These are phyloP conservation scores for Arthroderma uncinatum DNA, from an alignment of 2,329 filamentous ascomycete species.

Conservation along the genomic window DNA sequence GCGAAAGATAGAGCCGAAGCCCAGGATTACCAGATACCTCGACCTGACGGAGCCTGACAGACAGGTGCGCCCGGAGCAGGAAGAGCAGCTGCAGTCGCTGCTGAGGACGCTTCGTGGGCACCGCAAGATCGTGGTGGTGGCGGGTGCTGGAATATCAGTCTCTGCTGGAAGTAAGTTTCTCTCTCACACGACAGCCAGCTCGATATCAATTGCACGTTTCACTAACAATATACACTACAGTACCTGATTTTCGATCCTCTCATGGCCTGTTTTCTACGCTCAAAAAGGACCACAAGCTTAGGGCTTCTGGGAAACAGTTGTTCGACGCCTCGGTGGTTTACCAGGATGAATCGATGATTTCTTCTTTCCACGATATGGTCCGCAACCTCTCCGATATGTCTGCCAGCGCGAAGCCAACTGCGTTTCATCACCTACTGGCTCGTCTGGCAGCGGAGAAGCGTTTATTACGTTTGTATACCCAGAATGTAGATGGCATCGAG, in stretches of 20 bases:
- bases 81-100: slow-evolving; percentile 56
- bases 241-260: slow-evolving; percentile 91
- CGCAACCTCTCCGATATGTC: slow-evolving; percentile 73
- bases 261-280: slow-evolving; percentile 79
- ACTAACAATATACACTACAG: slow-evolving; percentile 33
- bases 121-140: slow-evolving; percentile 93
- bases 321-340: slow-evolving; percentile 95
- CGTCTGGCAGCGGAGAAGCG: slow-evolving; percentile 79
- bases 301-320: slow-evolving; percentile 84
- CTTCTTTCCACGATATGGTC: slow-evolving; percentile 93
- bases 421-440: slow-evolving; percentile 87
- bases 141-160: slow-evolving; percentile 92
- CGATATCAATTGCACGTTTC: slow-evolving; percentile 13
- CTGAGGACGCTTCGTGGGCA: slow-evolving; percentile 68
- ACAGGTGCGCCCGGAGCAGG: slow-evolving; percentile 40
- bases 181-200: slow-evolving; percentile 7
- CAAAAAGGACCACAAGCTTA: slow-evolving; percentile 77
- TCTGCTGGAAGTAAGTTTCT: slow-evolving; percentile 69
- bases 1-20: slow-evolving; percentile 48
- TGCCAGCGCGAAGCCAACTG: slow-evolving; percentile 64
- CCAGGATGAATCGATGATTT: slow-evolving; percentile 77
- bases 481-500: slow-evolving; percentile 95
- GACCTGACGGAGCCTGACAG: slow-evolving; percentile 45
- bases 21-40: slow-evolving; percentile 71
- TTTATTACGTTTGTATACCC: slow-evolving; percentile 80